phyloP scores from a whole-genome alignment of 176 grass and related monocot species.

The sorghum (Sorghum bicolor) region DNA sequence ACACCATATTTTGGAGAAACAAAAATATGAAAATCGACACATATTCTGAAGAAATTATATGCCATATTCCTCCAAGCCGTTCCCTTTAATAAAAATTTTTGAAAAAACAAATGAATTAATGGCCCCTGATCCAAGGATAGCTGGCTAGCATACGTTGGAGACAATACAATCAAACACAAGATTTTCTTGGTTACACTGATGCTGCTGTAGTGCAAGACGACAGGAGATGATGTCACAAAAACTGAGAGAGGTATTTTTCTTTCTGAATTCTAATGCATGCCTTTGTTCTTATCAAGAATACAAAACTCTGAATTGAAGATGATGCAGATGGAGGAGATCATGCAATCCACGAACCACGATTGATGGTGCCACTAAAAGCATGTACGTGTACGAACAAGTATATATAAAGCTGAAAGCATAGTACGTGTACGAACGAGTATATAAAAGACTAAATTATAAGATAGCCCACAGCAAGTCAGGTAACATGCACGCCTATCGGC shows the following conservation, averaged over 20 bases:
- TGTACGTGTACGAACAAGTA: not conserved
- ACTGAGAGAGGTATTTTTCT: not conserved
- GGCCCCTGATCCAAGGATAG: not conserved
- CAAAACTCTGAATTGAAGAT: not conserved
- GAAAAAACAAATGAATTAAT: not conserved
- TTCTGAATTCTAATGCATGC: not conserved
- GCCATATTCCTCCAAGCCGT: not conserved
- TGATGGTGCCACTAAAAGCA: not conserved
- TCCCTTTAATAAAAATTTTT: not conserved
- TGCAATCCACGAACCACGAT: not conserved
- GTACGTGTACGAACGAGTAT: not conserved
- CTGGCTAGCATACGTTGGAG: not conserved
- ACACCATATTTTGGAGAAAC: no score
- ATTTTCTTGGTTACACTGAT: not conserved
- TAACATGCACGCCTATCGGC: not conserved
- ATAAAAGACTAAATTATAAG: slow-evolving; percentile 14
- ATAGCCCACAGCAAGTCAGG: not conserved
- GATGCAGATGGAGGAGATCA: not conserved
- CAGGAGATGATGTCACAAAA: not conserved
- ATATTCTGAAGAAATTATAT: not conserved
- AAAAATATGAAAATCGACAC: not conserved
- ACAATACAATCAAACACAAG: not conserved
- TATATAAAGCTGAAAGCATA: not conserved
- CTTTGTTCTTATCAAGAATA: not conserved
- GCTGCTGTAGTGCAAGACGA: not conserved